Percentiles rank a stretch among this genome's conserved stretches.
These are phyloP conservation scores for Monilinia fructicola DNA, from an alignment of 2,329 filamentous ascomycete species.

Conservation along the genomic window DNA sequence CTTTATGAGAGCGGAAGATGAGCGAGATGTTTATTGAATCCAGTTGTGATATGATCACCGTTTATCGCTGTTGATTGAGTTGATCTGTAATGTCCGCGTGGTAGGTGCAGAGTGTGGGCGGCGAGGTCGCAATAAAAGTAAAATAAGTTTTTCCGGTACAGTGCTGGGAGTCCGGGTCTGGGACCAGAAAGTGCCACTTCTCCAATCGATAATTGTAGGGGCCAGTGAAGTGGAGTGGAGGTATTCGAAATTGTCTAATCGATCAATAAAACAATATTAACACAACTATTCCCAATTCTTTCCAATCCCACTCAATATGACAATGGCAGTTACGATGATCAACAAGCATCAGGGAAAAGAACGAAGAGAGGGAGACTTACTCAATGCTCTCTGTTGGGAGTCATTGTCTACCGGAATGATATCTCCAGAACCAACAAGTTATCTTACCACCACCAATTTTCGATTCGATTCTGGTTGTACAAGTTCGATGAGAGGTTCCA, in stretches of 20 bases:
- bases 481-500: slow-evolving; percentile 5
- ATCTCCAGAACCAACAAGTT: not conserved
- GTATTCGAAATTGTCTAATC: slow-evolving; percentile 12
- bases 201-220: slow-evolving; percentile 16
- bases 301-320: not conserved
- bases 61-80: not conserved
- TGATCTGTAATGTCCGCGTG: not conserved
- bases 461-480: not conserved
- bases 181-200: slow-evolving; percentile 11
- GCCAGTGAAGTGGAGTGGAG: slow-evolving; percentile 5
- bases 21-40: not conserved
- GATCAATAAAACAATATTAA: slow-evolving; percentile 17
- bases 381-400: slow-evolving; percentile 3
- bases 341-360: not conserved
- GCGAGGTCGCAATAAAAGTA: not conserved
- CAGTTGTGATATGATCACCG: not conserved
- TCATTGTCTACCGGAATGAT: slow-evolving; percentile 12
- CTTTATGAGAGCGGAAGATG: not conserved
- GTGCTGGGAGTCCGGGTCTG: slow-evolving; percentile 1
- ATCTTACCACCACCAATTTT: not conserved
- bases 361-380: slow-evolving; percentile 12
- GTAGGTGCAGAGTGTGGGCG: slow-evolving; percentile 6
- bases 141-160: slow-evolving; percentile 2
- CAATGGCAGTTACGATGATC: not conserved
- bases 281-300: slow-evolving; percentile 10